phyloP scores from a whole-genome alignment of 768 basidiomycete genomes.

The Sporobolomyces roseus region DNA sequence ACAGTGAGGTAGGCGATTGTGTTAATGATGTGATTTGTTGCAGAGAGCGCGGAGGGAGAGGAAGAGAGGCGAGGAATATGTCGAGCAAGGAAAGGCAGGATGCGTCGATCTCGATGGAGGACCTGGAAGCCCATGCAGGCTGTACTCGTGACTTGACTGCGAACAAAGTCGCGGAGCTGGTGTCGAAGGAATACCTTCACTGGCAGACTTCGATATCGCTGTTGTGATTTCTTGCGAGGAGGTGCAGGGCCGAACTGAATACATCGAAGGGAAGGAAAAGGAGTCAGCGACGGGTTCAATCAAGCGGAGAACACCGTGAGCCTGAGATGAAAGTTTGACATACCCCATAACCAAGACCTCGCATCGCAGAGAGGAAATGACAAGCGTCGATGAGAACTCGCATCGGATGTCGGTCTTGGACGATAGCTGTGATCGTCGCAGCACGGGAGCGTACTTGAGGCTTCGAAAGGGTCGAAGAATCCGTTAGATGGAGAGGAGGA shows the following conservation, averaged over 20 bases:
- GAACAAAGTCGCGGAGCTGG: neutral
- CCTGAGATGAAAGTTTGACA: too few species aligned
- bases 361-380: slow-evolving; percentile 31
- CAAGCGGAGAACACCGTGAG: too few species aligned
- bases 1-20: slow-evolving; percentile 12
- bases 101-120: slow-evolving; percentile 16
- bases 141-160: slow-evolving; percentile 1
- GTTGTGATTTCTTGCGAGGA: too few species aligned
- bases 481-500: neutral
- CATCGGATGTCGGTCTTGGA: slow-evolving; percentile 9
- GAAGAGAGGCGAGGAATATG: slow-evolving; percentile 3
- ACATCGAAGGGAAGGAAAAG: too few species aligned
- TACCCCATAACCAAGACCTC: slow-evolving; percentile 33
- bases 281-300: too few species aligned
- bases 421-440: neutral
- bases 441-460: neutral
- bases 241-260: too few species aligned
- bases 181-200: neutral
- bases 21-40: neutral
- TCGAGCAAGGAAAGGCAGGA: slow-evolving; percentile 5
- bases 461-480: neutral
- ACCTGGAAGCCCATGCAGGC: slow-evolving; percentile 14
- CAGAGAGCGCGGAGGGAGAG: neutral
- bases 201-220: neutral
- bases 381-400: slow-evolving; percentile 17